These are phyloP conservation scores for Agrostemma githago DNA, from an alignment of 148 eudicot species.

Conservation along the genomic window DNA sequence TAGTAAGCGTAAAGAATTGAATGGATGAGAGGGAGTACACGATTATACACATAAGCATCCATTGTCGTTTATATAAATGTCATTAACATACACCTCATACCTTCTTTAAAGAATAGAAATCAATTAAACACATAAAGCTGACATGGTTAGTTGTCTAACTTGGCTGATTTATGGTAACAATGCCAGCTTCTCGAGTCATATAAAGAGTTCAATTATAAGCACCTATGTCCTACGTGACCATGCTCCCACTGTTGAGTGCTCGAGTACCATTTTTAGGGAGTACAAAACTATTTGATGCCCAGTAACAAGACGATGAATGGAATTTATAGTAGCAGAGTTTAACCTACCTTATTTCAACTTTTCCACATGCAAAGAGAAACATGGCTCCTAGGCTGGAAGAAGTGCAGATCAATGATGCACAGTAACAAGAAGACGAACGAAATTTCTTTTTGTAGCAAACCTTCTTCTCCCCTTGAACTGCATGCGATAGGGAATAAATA, in stretches of 20 bases:
- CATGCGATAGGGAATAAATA: conserved; percentile 67
- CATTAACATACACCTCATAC: background rate
- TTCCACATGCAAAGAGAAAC: conserved; percentile 73
- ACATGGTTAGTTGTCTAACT: background rate
- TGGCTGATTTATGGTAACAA: background rate
- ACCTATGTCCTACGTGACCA: background rate
- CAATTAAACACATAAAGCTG: background rate
- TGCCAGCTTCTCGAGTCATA: background rate
- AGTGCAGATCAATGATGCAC: conserved; percentile 68
- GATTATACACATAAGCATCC: background rate
- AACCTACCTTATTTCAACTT: conserved; percentile 70
- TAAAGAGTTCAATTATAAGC: background rate
- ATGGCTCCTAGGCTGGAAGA: conserved; percentile 51
- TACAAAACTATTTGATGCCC: too few species aligned
- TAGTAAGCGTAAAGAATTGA: too few species aligned
- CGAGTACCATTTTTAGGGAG: background rate
- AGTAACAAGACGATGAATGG: too few species aligned
- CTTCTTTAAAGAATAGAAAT: background rate
- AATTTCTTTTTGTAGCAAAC: conserved; percentile 78
- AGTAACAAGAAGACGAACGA: conserved; percentile 61
- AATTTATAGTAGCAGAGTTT: background rate
- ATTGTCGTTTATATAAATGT: background rate
- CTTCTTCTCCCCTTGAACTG: conserved; percentile 80
- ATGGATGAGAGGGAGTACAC: background rate
- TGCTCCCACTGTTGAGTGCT: background rate